Conservation (phyloP, 192 early-diverging fungal genomes). For the Backusella australiensis region DNA sequence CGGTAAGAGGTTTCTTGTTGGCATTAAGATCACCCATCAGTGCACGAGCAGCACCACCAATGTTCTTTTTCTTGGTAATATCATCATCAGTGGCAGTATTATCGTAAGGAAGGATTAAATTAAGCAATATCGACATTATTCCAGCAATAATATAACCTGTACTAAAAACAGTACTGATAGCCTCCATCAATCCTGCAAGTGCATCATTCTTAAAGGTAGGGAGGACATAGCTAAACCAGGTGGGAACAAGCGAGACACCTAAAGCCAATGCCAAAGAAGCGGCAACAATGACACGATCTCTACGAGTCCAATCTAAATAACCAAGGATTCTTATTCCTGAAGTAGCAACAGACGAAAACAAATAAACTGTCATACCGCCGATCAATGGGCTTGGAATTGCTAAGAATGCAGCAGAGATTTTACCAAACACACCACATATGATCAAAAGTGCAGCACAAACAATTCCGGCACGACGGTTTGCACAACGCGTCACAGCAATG, state of each 20-base stretch:
- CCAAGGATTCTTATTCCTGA: slow-evolving; percentile 56
- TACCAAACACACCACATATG: slow-evolving; percentile 52
- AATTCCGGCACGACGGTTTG: slow-evolving; percentile 50
- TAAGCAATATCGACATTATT: slow-evolving; percentile 44
- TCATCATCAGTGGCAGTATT: background rate
- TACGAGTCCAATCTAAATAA: slow-evolving; percentile 52
- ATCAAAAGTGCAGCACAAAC: slow-evolving; percentile 54
- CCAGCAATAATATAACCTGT: slow-evolving; percentile 46
- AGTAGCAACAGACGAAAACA: slow-evolving; percentile 53
- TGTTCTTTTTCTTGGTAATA: background rate
- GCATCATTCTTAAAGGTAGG: slow-evolving; percentile 35
- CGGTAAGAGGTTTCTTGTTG: background rate
- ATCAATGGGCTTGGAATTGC: slow-evolving; percentile 47
- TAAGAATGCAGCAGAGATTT: slow-evolving; percentile 51
- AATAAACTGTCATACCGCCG: slow-evolving; percentile 57
- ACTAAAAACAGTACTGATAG: slow-evolving; percentile 44
- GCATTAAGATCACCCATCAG: background rate
- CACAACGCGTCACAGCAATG: slow-evolving; percentile 56
- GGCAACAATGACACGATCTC: slow-evolving; percentile 53
- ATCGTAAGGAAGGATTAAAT: slow-evolving; percentile 37
- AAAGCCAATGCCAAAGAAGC: slow-evolving; percentile 46
- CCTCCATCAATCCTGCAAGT: slow-evolving; percentile 42
- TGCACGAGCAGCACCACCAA: background rate
- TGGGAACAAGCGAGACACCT: slow-evolving; percentile 48
- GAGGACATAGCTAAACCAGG: slow-evolving; percentile 49